These are phyloP conservation scores for Brasilioporus rufonigricans DNA, from an alignment of 768 basidiomycete species.

Conservation along the genomic window DNA sequence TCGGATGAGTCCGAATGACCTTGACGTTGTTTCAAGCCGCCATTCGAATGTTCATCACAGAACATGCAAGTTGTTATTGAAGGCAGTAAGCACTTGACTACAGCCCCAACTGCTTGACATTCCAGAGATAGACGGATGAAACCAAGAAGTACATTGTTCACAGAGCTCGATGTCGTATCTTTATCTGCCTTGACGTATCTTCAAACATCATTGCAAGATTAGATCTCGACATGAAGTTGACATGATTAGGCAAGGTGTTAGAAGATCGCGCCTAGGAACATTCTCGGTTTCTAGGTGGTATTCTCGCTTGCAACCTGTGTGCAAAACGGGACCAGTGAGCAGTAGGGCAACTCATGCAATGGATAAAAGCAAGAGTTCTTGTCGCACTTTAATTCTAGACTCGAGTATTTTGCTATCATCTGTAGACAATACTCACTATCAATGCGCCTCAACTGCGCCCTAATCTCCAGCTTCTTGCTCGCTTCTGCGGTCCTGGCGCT, in stretches of 20 bases:
- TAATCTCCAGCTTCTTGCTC: not conserved
- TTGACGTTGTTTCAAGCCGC: too few species aligned
- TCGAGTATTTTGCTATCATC: not conserved
- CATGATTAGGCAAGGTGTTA: not conserved
- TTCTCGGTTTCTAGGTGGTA: not conserved
- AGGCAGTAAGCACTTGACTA: too few species aligned
- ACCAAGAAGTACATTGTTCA: too few species aligned
- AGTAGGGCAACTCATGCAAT: not conserved
- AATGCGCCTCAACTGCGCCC: not conserved
- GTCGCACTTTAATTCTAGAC: not conserved
- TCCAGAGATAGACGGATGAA: too few species aligned
- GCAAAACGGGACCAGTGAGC: not conserved
- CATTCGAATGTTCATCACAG: too few species aligned
- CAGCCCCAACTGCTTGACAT: too few species aligned
- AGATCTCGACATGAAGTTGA: not conserved
- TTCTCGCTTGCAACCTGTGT: not conserved
- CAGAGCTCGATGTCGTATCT: too few species aligned
- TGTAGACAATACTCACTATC: not conserved
- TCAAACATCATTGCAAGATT: too few species aligned
- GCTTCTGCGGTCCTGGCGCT: not conserved
- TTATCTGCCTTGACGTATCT: too few species aligned
- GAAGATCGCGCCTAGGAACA: not conserved
- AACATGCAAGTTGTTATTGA: too few species aligned
- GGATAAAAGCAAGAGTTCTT: not conserved
- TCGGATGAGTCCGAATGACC: too few species aligned